These are phyloP conservation scores for Tylopilus sp. DNA, from an alignment of 1,284 basidiomycete genomes.

Conservation along the genomic window DNA sequence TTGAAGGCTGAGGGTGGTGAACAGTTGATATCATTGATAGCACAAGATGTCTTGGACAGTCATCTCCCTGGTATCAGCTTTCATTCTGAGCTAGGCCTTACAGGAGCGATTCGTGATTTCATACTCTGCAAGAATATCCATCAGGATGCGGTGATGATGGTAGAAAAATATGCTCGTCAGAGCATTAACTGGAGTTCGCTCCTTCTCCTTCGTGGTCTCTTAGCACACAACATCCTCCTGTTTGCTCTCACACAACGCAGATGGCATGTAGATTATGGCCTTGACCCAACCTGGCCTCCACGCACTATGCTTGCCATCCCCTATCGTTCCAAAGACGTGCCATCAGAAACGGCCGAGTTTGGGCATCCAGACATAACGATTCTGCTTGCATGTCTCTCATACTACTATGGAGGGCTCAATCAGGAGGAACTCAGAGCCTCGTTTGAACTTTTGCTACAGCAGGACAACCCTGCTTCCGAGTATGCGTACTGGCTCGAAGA, in stretches of 20 bases:
- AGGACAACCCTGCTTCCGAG: neutral
- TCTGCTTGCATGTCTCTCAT: slow-evolving; percentile 1
- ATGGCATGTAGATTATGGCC: neutral
- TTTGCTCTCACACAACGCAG: neutral
- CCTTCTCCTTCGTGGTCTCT: neutral
- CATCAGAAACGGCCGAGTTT: neutral
- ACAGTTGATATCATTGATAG: neutral
- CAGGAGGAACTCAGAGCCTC: neutral
- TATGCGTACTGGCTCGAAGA: neutral
- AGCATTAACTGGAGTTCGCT: neutral
- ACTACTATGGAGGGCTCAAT: slow-evolving; percentile 1
- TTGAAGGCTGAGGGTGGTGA: neutral
- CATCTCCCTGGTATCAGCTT: neutral
- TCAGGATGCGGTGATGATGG: neutral
- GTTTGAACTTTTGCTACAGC: neutral
- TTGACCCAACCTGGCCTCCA: neutral
- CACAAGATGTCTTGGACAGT: neutral
- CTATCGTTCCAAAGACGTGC: slow-evolving; percentile 3
- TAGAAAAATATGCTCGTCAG: neutral
- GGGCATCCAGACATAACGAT: slow-evolving; percentile 3
- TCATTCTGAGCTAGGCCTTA: neutral
- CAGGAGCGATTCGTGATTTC: neutral
- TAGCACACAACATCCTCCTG: neutral
- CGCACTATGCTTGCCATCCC: slow-evolving; percentile 2
- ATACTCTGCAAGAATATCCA: neutral